phyloP scores from a whole-genome alignment of 768 basidiomycete species.

The Rhodotorula kratochvilovae region DNA sequence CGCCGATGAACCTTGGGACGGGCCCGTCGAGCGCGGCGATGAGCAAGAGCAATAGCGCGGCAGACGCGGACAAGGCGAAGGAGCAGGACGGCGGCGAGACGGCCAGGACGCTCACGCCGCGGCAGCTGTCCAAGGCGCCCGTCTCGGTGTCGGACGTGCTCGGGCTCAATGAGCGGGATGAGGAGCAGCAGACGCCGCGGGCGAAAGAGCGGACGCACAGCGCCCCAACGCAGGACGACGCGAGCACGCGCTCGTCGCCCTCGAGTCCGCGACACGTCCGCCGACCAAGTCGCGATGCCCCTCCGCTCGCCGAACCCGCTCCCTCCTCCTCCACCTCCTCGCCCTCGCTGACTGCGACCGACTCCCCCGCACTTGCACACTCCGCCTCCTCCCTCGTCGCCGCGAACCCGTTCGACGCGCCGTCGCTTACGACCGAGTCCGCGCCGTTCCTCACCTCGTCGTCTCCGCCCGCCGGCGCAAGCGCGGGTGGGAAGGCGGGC shows the following conservation, averaged over 20 bases:
- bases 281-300: background rate
- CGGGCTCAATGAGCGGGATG: constrained; percentile 8
- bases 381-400: background rate
- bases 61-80: background rate
- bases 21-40: background rate
- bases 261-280: background rate
- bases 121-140: constrained; percentile 2
- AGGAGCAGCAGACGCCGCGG: background rate
- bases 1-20: constrained; percentile 31
- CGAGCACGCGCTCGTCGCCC: background rate
- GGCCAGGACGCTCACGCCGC: background rate
- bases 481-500: background rate
- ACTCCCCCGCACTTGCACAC: background rate
- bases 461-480: background rate
- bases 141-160: constrained; percentile 24
- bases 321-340: background rate
- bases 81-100: background rate
- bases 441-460: constrained; percentile 11
- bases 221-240: background rate
- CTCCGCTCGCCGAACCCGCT: background rate
- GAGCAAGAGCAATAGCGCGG: background rate
- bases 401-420: background rate
- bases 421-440: constrained; percentile 5
- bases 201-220: background rate
- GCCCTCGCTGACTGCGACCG: background rate